Base-by-base conservation (phyloP, 2,329 filamentous ascomycete species). In the Penicillium verrucosum region DNA sequence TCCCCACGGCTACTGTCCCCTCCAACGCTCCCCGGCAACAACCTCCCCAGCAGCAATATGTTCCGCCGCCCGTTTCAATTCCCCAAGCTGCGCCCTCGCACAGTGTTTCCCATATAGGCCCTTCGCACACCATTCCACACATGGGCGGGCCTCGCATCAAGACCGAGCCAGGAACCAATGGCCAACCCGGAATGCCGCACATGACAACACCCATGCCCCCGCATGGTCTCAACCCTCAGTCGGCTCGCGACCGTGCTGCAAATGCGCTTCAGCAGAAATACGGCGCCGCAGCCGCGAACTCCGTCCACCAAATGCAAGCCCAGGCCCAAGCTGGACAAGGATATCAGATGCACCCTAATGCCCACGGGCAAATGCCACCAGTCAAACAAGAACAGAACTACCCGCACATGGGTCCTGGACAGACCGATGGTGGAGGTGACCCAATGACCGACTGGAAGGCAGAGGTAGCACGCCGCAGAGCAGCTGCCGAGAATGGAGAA, bases 361-460 rank as follows among this genome's bases (percentile, higher is more conserved):
- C 64, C 56, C 75, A 70, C 68, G 65, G 69, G 69, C 73, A 76
- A 43, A 62, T 73, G 41, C 77, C 76, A 42, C 76, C 76, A 40
- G 73, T 78, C 43, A 77, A 76, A 51, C 73, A 73, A 51, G 71
- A 72, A 50, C 68, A 71, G 23, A 64, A 69, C 11, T 73, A 73
- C 58, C 72, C 75, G 27, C 76, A 75, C 14, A 65, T 81, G 50
- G 72, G 74, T 47, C 78, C 78, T 46, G 75, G 85, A 25, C 89
- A 97, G 72, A 88, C 88, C 14, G 93, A 97, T 69, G 93, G 92
- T 49, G 79, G 74, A 46, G 88, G 81, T 55, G 81, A 52, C 14
- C 27, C 82, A 4, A 74, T 84, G 41, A 83, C 83, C 5, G 79
- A 84, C 44, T 81, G 78, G 78, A 76, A 77, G 53, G 69, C 72